A percentile compares a stretch with the other conserved stretches of the same genome.
phyloP scores from a whole-genome alignment of 768 basidiomycete species.

The Gymnopilus dilepis region DNA sequence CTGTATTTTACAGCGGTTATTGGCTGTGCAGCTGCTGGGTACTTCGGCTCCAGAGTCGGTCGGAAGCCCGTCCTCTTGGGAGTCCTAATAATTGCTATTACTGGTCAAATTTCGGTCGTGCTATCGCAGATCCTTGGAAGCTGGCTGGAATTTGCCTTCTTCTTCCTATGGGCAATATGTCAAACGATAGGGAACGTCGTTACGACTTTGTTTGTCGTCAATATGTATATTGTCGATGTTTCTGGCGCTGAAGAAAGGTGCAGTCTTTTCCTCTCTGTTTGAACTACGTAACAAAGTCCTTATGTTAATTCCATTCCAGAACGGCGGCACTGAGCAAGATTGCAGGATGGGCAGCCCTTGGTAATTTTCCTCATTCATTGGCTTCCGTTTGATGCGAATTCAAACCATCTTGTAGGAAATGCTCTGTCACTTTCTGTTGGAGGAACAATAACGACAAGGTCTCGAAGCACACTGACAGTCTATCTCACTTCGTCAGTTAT shows the following conservation, averaged over 20 bases:
- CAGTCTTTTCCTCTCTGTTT: background rate
- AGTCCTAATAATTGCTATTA: background rate
- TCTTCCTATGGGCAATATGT: slow-evolving; percentile 1
- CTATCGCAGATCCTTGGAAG: slow-evolving; percentile 5
- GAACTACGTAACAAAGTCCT: no score
- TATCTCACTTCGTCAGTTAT: slow-evolving; percentile 4
- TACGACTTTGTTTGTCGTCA: slow-evolving; percentile 11
- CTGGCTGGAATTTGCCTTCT: slow-evolving; percentile 11
- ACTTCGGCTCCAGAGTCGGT: slow-evolving; percentile 12
- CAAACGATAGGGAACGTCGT: background rate
- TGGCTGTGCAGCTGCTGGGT: slow-evolving; percentile 9
- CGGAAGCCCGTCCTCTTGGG: slow-evolving; percentile 15
- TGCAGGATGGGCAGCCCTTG: slow-evolving; percentile 12
- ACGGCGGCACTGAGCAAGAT: slow-evolving; percentile 16
- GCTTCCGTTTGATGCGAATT: background rate
- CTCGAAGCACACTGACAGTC: slow-evolving; percentile 5
- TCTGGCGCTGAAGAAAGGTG: slow-evolving; percentile 17
- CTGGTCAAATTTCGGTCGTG: slow-evolving; percentile 3
- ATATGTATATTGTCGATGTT: slow-evolving; percentile 15
- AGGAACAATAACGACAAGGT: slow-evolving; percentile 12
- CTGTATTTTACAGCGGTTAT: slow-evolving; percentile 6
- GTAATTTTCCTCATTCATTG: background rate
- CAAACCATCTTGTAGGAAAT: background rate
- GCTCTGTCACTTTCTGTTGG: slow-evolving; percentile 14
- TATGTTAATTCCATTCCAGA: slow-evolving; percentile 1